A percentile compares a stretch with the other conserved stretches of the same genome.
Evolutionary conservation across 805 yeast genomes (phyloP).

Genomic region (Wickerhamiella kazuoi): DNA sequence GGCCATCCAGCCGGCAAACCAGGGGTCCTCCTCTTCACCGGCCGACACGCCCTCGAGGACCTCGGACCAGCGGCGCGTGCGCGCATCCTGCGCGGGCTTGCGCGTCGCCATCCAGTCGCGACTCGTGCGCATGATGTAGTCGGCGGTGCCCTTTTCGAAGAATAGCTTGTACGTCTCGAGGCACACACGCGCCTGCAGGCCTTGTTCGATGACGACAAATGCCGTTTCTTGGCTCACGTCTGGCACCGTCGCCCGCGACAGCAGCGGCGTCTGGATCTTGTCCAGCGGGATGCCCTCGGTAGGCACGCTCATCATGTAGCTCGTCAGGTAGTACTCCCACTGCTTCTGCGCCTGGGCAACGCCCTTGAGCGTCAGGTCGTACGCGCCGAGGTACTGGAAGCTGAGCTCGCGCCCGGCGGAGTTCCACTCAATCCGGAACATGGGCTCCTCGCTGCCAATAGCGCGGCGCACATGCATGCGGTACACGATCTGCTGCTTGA

Average conservation of each 20-base stretch:
- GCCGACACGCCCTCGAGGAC: slow-evolving; percentile 7
- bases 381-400: slow-evolving; percentile 72
- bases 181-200: slow-evolving; percentile 60
- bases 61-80: slow-evolving; percentile 10
- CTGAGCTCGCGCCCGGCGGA: slow-evolving; percentile 34
- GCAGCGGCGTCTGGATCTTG: slow-evolving; percentile 61
- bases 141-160: slow-evolving; percentile 64
- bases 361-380: slow-evolving; percentile 71
- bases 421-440: slow-evolving; percentile 73
- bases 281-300: slow-evolving; percentile 86
- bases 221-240: slow-evolving; percentile 14
- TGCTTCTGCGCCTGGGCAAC: slow-evolving; percentile 51
- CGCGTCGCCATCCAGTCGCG: slow-evolving; percentile 4
- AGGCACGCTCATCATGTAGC: slow-evolving; percentile 86
- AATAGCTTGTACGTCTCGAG: slow-evolving; percentile 62
- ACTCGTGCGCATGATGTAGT: slow-evolving; percentile 34
- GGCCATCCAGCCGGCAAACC: not conserved
- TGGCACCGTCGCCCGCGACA: slow-evolving; percentile 28
- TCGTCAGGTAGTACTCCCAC: slow-evolving; percentile 87
- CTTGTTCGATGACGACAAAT: slow-evolving; percentile 45
- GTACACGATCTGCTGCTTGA: slow-evolving; percentile 76
- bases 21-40: slow-evolving; percentile 6
- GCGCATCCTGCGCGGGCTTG: slow-evolving; percentile 3
- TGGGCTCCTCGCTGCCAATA: slow-evolving; percentile 74
- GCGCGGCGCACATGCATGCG: slow-evolving; percentile 71